Conservation (phyloP, 2,329 filamentous ascomycete species). For the Trichoderma hamatum region DNA sequence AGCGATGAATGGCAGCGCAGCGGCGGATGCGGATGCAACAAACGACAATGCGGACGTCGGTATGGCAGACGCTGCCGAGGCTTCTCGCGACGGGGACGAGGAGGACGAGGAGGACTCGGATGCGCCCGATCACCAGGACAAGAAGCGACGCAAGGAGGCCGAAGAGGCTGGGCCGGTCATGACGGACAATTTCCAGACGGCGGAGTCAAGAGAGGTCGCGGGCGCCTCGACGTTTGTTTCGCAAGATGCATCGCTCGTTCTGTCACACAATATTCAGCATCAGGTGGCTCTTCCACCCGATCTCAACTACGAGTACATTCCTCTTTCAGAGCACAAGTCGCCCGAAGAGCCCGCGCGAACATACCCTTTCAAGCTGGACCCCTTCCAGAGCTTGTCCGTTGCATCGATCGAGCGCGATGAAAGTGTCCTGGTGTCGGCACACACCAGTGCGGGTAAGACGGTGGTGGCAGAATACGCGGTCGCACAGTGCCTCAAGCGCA, state of each 20-base stretch:
- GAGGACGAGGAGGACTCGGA: constrained; percentile 46
- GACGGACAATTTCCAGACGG: constrained; percentile 92
- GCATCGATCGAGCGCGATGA: constrained; percentile 94
- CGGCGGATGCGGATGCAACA: constrained; percentile 23
- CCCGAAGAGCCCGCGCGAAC: constrained; percentile 81
- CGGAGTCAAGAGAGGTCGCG: constrained; percentile 87
- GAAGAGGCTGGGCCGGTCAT: constrained; percentile 75
- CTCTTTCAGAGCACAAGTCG: constrained; percentile 93
- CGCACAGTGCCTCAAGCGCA: constrained; percentile 93
- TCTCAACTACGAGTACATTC: constrained; percentile 90
- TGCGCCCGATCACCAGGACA: constrained; percentile 56
- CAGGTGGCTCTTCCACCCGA: constrained; percentile 94
- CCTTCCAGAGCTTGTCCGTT: constrained; percentile 94
- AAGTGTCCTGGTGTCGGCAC: constrained; percentile 94
- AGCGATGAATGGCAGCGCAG: constrained; percentile 60
- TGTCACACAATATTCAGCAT: constrained; percentile 98
- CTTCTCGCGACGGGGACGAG: constrained; percentile 42
- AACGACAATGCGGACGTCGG: constrained; percentile 37
- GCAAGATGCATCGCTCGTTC: constrained; percentile 72
- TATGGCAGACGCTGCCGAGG: constrained; percentile 48
- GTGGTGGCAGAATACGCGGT: constrained; percentile 98
- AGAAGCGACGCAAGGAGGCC: constrained; percentile 65
- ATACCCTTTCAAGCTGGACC: constrained; percentile 91
- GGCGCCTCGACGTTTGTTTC: constrained; percentile 70
- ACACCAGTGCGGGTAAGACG: constrained; percentile 97